These are phyloP conservation scores for Gloeostereum incarnatum DNA, from an alignment of 768 basidiomycete genomes.

Conservation along the genomic window DNA sequence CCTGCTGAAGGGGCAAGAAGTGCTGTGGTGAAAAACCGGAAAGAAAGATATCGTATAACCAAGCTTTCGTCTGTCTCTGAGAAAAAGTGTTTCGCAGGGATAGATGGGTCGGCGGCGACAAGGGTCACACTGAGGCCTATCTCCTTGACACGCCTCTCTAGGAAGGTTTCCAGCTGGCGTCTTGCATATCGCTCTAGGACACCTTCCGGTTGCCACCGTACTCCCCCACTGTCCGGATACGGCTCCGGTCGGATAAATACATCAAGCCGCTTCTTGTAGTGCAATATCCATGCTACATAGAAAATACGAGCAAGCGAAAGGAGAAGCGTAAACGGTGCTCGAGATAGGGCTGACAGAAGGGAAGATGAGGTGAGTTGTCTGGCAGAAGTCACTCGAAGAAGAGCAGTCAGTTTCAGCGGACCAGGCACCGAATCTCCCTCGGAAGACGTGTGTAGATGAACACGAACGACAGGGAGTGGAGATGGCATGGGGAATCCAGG, in stretches of 20 bases:
- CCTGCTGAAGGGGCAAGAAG: conserved; percentile 31
- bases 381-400: conserved; percentile 25
- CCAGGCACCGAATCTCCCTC: conserved; percentile 14
- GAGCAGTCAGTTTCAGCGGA: conserved; percentile 43
- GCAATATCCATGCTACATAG: conserved; percentile 49
- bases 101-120: conserved; percentile 23
- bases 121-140: conserved; percentile 26
- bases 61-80: conserved; percentile 8
- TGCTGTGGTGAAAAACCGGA: conserved; percentile 38
- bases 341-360: conserved; percentile 27
- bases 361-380: conserved; percentile 28
- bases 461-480: conserved; percentile 27
- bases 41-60: conserved; percentile 33
- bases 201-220: conserved; percentile 23
- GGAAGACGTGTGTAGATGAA: conserved; percentile 23
- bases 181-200: conserved; percentile 19
- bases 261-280: conserved; percentile 47
- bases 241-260: conserved; percentile 57
- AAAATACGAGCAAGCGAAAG: conserved; percentile 52
- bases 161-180: conserved; percentile 17
- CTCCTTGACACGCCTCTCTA: conserved; percentile 23
- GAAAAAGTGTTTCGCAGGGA: conserved; percentile 14
- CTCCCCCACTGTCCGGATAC: conserved; percentile 19
- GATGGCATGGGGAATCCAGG: conserved; percentile 12
- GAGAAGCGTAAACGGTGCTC: conserved; percentile 43